Evolutionary conservation across 306 rosid species (phyloP).

Genomic region (Herpetospermum pedunculosum): DNA sequence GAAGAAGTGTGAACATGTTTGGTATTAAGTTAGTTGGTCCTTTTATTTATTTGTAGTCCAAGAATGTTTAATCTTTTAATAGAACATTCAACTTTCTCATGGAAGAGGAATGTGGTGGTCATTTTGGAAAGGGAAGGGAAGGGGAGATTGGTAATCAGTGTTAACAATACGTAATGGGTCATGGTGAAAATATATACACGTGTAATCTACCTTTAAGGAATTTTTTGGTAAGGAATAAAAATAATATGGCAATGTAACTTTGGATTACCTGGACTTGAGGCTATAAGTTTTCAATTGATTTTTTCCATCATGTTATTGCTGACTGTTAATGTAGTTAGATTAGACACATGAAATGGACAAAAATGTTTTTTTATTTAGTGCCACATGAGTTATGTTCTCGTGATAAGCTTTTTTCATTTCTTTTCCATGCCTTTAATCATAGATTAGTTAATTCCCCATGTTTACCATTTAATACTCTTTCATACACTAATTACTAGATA

Average conservation of each 20-base stretch:
- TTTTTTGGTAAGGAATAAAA: not conserved
- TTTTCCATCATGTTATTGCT: not conserved
- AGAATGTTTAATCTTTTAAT: not conserved
- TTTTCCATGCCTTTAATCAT: not conserved
- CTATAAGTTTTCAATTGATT: not conserved
- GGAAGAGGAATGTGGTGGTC: not conserved
- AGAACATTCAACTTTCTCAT: not conserved
- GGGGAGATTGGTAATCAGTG: not conserved
- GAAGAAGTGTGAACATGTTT: not conserved
- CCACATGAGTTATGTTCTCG: not conserved
- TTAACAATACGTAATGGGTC: not conserved
- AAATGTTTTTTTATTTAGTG: not conserved
- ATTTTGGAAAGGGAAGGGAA: not conserved
- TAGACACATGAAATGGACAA: not conserved
- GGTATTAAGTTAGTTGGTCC: not conserved
- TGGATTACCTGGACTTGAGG: not conserved
- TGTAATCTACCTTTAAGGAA: not conserved
- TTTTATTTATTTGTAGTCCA: not conserved
- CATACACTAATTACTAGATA: slow-evolving; percentile 14
- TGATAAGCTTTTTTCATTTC: not conserved
- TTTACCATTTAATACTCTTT: not conserved
- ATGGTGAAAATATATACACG: not conserved
- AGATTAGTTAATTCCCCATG: not conserved
- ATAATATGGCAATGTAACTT: not conserved
- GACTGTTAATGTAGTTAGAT: not conserved